These are phyloP conservation scores for Melocanna baccifera DNA, from an alignment of 176 grass and related monocot genomes.

Conservation along the genomic window DNA sequence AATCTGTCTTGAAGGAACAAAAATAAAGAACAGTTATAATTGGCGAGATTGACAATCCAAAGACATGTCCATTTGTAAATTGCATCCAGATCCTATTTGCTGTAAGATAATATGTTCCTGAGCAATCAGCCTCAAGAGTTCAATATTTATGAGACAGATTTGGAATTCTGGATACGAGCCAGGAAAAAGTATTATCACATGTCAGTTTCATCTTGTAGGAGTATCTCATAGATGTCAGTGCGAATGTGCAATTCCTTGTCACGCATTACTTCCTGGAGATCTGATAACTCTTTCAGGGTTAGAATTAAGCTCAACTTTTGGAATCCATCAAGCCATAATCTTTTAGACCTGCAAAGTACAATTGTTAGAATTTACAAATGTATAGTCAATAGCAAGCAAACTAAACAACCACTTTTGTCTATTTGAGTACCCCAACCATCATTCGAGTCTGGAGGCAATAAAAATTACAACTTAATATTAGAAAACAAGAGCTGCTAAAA, in stretches of 20 bases:
- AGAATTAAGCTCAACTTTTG: constrained; percentile 70
- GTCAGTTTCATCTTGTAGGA: constrained; percentile 77
- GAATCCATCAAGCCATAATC: constrained; percentile 95
- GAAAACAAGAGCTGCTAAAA: neutral
- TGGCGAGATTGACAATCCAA: neutral
- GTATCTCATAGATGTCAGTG: constrained; percentile 95
- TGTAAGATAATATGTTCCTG: neutral
- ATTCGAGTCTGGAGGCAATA: neutral
- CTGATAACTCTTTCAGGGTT: constrained; percentile 82
- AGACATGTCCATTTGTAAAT: neutral
- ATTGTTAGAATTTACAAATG: neutral
- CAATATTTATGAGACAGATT: neutral
- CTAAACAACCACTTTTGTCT: neutral
- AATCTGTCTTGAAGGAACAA: neutral
- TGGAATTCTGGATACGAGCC: neutral
- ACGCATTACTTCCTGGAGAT: constrained; percentile 97
- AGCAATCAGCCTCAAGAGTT: neutral
- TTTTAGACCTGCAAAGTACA: constrained; percentile 68
- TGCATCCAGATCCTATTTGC: neutral
- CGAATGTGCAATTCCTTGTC: constrained; percentile 89
- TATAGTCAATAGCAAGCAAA: constrained; percentile 7
- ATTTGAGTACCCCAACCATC: neutral
- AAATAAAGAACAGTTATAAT: neutral
- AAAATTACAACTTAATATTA: neutral
- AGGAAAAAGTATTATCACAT: constrained; percentile 22